Conservation (phyloP, 2,329 filamentous ascomycete genomes). For the Penicillium sp. region DNA sequence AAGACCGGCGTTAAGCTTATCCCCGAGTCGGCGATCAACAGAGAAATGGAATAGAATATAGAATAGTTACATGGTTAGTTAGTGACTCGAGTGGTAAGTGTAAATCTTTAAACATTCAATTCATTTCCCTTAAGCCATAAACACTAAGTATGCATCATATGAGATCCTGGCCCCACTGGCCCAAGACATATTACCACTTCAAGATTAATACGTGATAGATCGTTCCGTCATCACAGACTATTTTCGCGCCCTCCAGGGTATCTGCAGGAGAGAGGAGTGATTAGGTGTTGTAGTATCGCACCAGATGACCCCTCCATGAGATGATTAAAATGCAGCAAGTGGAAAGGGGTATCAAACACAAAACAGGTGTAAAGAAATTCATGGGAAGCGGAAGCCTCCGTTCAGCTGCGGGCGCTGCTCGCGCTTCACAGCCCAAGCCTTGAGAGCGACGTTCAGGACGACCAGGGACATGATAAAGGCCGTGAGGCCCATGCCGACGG, state of each 20-base stretch:
- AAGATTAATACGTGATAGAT: background rate
- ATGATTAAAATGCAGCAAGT: slow-evolving; percentile 1
- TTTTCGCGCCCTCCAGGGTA: background rate
- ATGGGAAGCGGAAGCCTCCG: slow-evolving; percentile 27
- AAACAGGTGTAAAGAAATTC: slow-evolving; percentile 6
- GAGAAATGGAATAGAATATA: too few relatives aligned
- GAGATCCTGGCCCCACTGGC: background rate
- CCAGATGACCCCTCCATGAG: background rate
- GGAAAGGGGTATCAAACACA: slow-evolving; percentile 16
- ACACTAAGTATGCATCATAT: background rate
- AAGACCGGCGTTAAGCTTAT: slow-evolving; percentile 14
- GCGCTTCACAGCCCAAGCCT: slow-evolving; percentile 70
- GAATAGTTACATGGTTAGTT: background rate
- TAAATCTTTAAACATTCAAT: slow-evolving; percentile 1
- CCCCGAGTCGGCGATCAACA: slow-evolving; percentile 8
- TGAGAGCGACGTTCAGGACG: slow-evolving; percentile 70
- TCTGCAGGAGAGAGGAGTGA: background rate
- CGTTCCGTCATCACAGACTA: background rate
- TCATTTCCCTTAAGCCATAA: background rate
- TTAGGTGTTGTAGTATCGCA: too few relatives aligned
- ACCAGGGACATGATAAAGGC: slow-evolving; percentile 82
- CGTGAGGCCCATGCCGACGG: slow-evolving; percentile 76
- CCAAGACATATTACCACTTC: background rate
- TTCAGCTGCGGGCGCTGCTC: slow-evolving; percentile 31
- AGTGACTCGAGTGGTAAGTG: background rate